Percentiles rank a stretch among this genome's conserved stretches.
Evolutionary conservation across 2,329 filamentous ascomycete species (phyloP).

Genomic region (Eutypa lata): DNA sequence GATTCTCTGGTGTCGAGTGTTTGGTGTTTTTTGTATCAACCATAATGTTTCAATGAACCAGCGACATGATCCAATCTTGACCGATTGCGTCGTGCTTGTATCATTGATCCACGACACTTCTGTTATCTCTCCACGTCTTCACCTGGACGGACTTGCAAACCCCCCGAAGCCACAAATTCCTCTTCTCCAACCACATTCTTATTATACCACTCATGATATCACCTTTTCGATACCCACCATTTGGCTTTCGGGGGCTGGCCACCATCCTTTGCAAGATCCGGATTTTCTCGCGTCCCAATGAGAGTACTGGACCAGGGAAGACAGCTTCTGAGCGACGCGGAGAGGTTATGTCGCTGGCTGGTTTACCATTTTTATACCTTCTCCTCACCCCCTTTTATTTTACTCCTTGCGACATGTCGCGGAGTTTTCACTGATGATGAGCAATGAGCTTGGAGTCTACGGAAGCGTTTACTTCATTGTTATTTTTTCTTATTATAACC

Average conservation of each 20-base stretch:
- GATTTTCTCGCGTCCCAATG: slow-evolving; percentile 6
- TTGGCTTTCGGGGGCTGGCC: slow-evolving; percentile 13
- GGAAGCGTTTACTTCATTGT: slow-evolving; percentile 15
- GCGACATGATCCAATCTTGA: slow-evolving; percentile 13
- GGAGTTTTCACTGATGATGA: slow-evolving; percentile 12
- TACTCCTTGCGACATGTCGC: slow-evolving; percentile 4
- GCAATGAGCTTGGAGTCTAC: slow-evolving; percentile 13
- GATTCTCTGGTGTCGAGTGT: slow-evolving; percentile 25
- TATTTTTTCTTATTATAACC: slow-evolving; percentile 4
- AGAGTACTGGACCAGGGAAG: slow-evolving; percentile 5
- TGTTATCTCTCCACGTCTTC: slow-evolving; percentile 2
- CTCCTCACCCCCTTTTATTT: slow-evolving; percentile 12
- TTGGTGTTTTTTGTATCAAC: slow-evolving; percentile 23
- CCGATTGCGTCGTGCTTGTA: neutral
- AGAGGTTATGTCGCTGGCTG: slow-evolving; percentile 17
- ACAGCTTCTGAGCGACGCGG: slow-evolving; percentile 3
- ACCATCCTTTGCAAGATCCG: slow-evolving; percentile 11
- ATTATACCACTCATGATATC: slow-evolving; percentile 2
- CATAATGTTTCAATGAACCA: slow-evolving; percentile 31
- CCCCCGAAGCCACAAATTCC: slow-evolving; percentile 12
- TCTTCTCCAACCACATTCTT: slow-evolving; percentile 11
- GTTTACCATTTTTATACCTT: slow-evolving; percentile 12
- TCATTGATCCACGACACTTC: slow-evolving; percentile 1
- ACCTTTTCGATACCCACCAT: slow-evolving; percentile 15
- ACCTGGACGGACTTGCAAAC: slow-evolving; percentile 10